phyloP scores from a whole-genome alignment of 352 stramenopile genomes.

The Globisporangium carolinianum region DNA sequence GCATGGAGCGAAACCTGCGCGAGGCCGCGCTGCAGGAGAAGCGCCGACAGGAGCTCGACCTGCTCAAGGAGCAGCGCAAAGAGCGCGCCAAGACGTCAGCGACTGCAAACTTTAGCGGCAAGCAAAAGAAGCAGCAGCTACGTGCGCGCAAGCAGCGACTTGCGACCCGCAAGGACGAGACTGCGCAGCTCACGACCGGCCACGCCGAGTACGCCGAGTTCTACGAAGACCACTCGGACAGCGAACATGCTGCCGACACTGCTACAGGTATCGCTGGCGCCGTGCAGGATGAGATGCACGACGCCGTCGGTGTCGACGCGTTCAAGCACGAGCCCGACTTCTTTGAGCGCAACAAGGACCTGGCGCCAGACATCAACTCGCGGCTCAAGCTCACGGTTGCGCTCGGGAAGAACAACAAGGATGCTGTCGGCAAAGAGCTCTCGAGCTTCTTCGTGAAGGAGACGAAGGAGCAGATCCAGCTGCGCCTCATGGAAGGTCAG shows the following conservation, averaged over 20 bases:
- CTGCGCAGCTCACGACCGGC: slow-evolving; percentile 30
- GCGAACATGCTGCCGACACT: slow-evolving; percentile 7
- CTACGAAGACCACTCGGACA: slow-evolving; percentile 28
- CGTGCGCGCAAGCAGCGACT: slow-evolving; percentile 77
- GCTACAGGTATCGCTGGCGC: slow-evolving; percentile 8
- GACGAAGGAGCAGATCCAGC: slow-evolving; percentile 81
- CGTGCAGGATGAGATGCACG: slow-evolving; percentile 16
- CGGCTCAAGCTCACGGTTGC: slow-evolving; percentile 75
- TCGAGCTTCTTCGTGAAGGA: slow-evolving; percentile 86
- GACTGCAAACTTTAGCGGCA: slow-evolving; percentile 70
- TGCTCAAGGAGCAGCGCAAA: slow-evolving; percentile 76
- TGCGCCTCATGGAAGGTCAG: slow-evolving; percentile 81
- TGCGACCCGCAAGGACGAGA: slow-evolving; percentile 51
- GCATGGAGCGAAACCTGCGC: slow-evolving; percentile 43
- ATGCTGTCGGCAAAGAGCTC: slow-evolving; percentile 74
- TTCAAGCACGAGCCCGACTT: slow-evolving; percentile 53
- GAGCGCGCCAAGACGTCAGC: slow-evolving; percentile 53
- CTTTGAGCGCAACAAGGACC: slow-evolving; percentile 60
- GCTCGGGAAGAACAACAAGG: slow-evolving; percentile 78
- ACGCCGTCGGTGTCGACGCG: slow-evolving; percentile 24
- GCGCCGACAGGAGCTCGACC: slow-evolving; percentile 67
- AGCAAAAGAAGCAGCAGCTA: slow-evolving; percentile 84
- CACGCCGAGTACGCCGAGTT: slow-evolving; percentile 47
- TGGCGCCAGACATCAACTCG: slow-evolving; percentile 57
- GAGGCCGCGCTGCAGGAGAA: slow-evolving; percentile 62